Evolutionary conservation across 225 moss, liverwort and hornwort genomes (phyloP).

Genomic region (Ulota crispa): DNA sequence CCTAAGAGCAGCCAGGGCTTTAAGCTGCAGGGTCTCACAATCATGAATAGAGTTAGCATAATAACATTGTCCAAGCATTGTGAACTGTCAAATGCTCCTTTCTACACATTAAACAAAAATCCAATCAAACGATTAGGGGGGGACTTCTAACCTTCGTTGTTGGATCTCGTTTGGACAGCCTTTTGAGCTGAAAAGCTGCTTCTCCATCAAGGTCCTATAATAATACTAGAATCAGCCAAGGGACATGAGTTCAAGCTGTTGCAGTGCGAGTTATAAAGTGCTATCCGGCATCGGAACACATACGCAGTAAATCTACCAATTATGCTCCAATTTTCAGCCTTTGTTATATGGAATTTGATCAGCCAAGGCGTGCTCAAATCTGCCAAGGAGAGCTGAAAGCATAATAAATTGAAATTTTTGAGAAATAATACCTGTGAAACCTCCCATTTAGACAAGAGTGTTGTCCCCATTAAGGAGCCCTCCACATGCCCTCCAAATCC

Average conservation of each 20-base stretch:
- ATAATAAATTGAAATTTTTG: neutral
- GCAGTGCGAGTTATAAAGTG: neutral
- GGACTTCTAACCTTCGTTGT: constrained; percentile 72
- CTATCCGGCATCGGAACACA: neutral
- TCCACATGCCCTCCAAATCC: constrained; percentile 88
- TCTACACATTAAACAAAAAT: neutral
- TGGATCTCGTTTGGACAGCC: constrained; percentile 89
- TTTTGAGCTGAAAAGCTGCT: constrained; percentile 75
- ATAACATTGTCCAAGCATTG: neutral
- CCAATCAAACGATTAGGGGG: neutral
- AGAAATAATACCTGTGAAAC: constrained; percentile 51
- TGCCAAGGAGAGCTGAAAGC: neutral
- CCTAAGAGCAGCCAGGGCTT: constrained; percentile 78
- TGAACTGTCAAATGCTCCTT: neutral
- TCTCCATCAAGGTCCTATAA: constrained; percentile 86
- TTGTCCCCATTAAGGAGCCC: constrained; percentile 61
- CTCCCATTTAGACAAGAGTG: constrained; percentile 56
- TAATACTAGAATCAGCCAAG: constrained; percentile 18
- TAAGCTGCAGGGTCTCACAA: constrained; percentile 66
- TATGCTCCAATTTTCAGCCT: neutral
- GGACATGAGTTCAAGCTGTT: constrained; percentile 13
- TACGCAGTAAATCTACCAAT: neutral
- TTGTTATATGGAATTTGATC: constrained; percentile 2
- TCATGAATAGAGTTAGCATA: constrained; percentile 5
- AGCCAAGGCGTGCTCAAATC: neutral